Conservation (phyloP, 2,329 filamentous ascomycete species). For the Alternaria angustiovoidea region DNA sequence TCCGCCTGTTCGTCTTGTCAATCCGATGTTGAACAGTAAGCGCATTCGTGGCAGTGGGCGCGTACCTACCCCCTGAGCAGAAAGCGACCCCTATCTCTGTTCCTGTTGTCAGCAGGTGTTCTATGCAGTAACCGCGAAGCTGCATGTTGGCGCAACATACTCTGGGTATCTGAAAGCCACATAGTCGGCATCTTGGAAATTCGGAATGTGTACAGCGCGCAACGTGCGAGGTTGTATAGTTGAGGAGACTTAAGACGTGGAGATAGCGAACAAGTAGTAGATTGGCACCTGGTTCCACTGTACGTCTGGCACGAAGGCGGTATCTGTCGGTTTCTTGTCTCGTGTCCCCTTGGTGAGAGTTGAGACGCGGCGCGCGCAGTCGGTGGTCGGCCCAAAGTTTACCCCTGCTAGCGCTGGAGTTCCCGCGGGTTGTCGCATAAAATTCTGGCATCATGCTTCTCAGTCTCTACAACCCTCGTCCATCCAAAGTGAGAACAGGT, state of each 20-base stretch:
- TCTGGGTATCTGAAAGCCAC: constrained; percentile 96
- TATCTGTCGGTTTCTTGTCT: constrained; percentile 31
- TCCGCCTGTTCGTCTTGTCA: constrained; percentile 67
- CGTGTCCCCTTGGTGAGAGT: constrained; percentile 40
- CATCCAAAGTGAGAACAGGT: neutral
- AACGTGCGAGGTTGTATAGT: constrained; percentile 10
- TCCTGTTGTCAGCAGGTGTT: constrained; percentile 13
- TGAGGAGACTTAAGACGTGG: neutral
- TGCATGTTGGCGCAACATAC: constrained; percentile 63
- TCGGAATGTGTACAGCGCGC: neutral
- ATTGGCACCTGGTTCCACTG: constrained; percentile 7
- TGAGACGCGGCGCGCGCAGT: constrained; percentile 25
- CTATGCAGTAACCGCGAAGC: neutral
- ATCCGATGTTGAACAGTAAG: constrained; percentile 19
- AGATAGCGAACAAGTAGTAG: neutral
- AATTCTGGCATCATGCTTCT: constrained; percentile 13
- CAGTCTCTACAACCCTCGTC: neutral
- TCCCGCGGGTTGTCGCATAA: constrained; percentile 30
- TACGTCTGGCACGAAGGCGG: constrained; percentile 18
- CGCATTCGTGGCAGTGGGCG: constrained; percentile 21
- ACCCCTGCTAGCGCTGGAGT: constrained; percentile 35
- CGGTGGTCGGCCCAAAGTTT: constrained; percentile 13
- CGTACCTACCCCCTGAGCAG: constrained; percentile 89
- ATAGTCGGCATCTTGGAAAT: constrained; percentile 73
- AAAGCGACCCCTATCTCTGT: constrained; percentile 96